phyloP scores from a whole-genome alignment of 176 grass and related monocot genomes.

The Carex littledalei region DNA sequence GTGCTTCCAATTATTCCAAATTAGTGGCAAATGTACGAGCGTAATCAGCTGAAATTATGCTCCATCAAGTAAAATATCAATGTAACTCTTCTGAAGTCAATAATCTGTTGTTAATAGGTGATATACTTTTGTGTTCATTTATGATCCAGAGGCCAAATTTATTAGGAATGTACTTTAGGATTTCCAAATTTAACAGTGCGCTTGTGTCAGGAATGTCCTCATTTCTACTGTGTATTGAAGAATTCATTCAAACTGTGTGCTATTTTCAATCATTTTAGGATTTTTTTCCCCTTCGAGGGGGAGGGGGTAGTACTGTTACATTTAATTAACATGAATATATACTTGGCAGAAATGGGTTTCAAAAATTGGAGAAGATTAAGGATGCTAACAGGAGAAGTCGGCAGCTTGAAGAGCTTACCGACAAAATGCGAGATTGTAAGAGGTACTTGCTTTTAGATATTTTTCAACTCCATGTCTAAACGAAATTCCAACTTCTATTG shows the following conservation, averaged over 20 bases:
- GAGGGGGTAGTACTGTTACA: neutral
- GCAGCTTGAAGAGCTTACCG: constrained; percentile 86
- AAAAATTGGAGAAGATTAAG: constrained; percentile 98
- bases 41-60: constrained; percentile 3
- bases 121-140: neutral
- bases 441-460: constrained; percentile 37
- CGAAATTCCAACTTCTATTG: neutral
- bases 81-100: neutral
- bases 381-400: constrained; percentile 73
- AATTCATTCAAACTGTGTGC: neutral
- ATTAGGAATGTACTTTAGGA: neutral
- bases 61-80: neutral
- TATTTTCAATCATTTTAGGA: neutral
- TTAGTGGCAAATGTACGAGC: neutral
- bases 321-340: constrained; percentile 18
- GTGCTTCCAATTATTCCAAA: neutral
- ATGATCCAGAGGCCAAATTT: neutral
- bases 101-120: neutral
- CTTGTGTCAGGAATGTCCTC: neutral
- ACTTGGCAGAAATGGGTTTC: constrained; percentile 77
- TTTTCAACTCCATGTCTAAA: neutral
- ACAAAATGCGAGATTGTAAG: constrained; percentile 97
- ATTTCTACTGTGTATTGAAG: neutral
- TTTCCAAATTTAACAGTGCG: too few relatives aligned
- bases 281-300: neutral